A percentile compares a stretch with the other conserved stretches of the same genome.
phyloP scores from a whole-genome alignment of 164 flowering plant genomes.

The Macadamia integrifolia region DNA sequence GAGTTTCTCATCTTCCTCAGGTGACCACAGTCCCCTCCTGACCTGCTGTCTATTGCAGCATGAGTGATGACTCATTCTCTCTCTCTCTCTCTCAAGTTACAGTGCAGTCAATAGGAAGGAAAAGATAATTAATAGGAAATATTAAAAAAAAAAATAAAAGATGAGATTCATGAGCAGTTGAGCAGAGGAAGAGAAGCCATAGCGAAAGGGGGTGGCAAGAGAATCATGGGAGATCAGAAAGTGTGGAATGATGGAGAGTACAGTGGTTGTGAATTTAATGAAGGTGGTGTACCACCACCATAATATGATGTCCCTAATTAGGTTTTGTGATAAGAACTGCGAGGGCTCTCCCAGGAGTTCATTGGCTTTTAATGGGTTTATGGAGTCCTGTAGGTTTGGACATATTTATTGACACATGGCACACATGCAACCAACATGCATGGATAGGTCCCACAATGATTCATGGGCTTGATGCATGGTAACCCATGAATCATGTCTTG shows the following conservation, averaged over 20 bases:
- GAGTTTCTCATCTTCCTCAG: conserved; percentile 89
- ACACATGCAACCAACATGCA: too few species aligned
- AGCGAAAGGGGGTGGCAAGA: background rate
- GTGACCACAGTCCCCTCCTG: conserved; percentile 87
- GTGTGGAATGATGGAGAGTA: background rate
- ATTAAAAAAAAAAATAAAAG: too few species aligned
- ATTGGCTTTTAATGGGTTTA: too few species aligned
- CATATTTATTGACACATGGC: too few species aligned
- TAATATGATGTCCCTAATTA: background rate
- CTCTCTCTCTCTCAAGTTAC: conserved; percentile 16
- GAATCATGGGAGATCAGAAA: background rate
- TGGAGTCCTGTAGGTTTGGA: too few species aligned
- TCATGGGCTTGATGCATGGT: too few species aligned
- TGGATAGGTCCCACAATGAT: too few species aligned
- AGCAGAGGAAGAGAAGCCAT: background rate
- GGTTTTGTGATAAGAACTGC: background rate
- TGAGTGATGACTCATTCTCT: conserved; percentile 70
- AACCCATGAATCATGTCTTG: too few species aligned
- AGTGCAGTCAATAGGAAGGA: too few species aligned
- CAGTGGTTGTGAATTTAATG: background rate
- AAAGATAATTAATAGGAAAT: too few species aligned
- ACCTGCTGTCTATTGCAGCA: conserved; percentile 90
- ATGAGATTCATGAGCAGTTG: too few species aligned
- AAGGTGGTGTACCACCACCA: background rate
- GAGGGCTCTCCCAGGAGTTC: background rate